Base-by-base conservation (phyloP, 225 moss, liverwort and hornwort species). In the Marchantia polymorpha region DNA sequence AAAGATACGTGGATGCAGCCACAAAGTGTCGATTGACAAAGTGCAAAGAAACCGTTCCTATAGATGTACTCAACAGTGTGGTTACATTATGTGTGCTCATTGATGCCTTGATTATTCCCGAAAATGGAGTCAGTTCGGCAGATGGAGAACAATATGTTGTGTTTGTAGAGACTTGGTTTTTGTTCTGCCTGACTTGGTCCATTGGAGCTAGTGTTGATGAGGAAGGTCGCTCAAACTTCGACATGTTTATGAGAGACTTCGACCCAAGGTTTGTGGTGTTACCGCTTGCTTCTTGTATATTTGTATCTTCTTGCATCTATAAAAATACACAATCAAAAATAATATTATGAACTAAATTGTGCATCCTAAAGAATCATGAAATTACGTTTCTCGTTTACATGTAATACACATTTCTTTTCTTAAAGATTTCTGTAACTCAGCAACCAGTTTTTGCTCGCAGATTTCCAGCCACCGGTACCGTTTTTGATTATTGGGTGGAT, bases 201-300 rank as follows among this genome's bases (percentile, higher is more conserved):
- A 69, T 93, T 79, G 93, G 93, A 50, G 93, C 93, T 53, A 93
- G 93, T 73, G 91, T 93, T 31, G 90, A 93, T 77, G 93, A 91
- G 72, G 89, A 83, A 9, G 93, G 93, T 23, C 85, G 90, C 74
- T 87, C 84, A 39, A 79, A 56, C 6, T 93, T 93, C 66, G 93
- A 93, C 66, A 84, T 91, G 67, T 93, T 90, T 81, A 80, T 93
- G 80, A 86, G 93, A 4, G 91, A 93, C 72, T 85, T 91, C 52
- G 93, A 93, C 77, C 89, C 93, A 59, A 87, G 93, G 93, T 93
- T 69, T 23, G 61, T 77, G 22, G 7, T 77, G 15, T 30, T 47
- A 25, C 16, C 39, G 17, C 58, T 75, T 53, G 15, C 12, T 0
- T 29, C 26, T 58, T 31, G 54, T 20, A 17, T 20, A 7, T 17